Evolutionary conservation across 2,329 filamentous ascomycete species (phyloP), one percentile per base, ranked within the genome.

Genomic region (Xylaria sp.): DNA sequence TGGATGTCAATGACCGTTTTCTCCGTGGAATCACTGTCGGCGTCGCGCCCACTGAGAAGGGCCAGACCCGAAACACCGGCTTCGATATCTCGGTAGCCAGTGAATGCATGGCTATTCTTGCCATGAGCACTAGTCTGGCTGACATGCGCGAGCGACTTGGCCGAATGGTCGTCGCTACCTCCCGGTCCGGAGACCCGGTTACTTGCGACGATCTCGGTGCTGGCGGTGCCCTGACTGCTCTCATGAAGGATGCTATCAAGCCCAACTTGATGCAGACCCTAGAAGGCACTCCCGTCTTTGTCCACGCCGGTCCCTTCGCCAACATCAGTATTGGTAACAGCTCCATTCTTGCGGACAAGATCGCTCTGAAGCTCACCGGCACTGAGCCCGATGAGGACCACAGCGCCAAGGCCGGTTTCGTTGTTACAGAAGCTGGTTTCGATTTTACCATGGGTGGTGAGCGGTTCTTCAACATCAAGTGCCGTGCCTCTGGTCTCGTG

Each of bases 401-500:
- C 70, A 80, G 85, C 54, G 80, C 87, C 67, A 93, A 94, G 80
- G 85, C 90, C 35, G 94, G 94, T 8, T 97, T 94, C 69, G 93
- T 97, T 19, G 87, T 99, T 44, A 99, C 94, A 1, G 94, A 99
- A 76, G 93, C 94, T 56, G 94, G 94, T 8, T 99, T 99, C 75
- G 94, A 99, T 76, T 99, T 99, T 78, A 97, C 94, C 70, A 99
- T 99, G 94, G 94, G 94, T 65, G 94, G 94, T 64, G 94, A 99
- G 82, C 89, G 94, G 55, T 99, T 99, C 83, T 97, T 99, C 86
- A 97, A 99, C 80, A 97, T 99, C 82, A 99, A 99, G 83, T 97
- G 94, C 79, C 89, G 94, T 62, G 90, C 92, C 8, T 97, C 93
- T 4, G 93, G 93, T 23, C 87, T 99, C 51, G 85, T 91, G 2